A percentile compares a stretch with the other conserved stretches of the same genome.
Evolutionary conservation across 805 yeast genomes (phyloP).

Genomic region (Hanseniaspora opuntiae): DNA sequence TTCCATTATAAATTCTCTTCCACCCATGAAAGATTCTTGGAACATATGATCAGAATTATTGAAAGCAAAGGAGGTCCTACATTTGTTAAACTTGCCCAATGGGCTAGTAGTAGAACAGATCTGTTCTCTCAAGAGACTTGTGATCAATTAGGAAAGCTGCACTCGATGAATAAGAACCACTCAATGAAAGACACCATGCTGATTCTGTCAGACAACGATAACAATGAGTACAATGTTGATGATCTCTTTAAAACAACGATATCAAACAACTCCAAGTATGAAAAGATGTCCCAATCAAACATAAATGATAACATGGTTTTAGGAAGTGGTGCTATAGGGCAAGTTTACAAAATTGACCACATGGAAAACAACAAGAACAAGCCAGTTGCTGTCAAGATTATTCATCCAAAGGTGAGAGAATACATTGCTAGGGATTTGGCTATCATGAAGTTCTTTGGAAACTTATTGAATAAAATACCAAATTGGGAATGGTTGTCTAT

Average conservation of each 20-base stretch:
- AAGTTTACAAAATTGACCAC: constrained; percentile 59
- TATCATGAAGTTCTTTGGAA: constrained; percentile 75
- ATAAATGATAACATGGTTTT: constrained; percentile 54
- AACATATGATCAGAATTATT: neutral
- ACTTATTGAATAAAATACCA: constrained; percentile 55
- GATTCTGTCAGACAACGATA: constrained; percentile 32
- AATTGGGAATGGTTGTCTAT: constrained; percentile 96
- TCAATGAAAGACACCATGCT: constrained; percentile 44
- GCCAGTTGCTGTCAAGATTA: constrained; percentile 66
- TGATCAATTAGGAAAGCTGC: constrained; percentile 59
- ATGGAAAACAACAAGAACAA: constrained; percentile 32
- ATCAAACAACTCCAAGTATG: neutral
- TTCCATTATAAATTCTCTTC: constrained; percentile 5
- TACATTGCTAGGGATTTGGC: constrained; percentile 66
- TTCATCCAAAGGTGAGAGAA: constrained; percentile 73
- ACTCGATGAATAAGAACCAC: constrained; percentile 73
- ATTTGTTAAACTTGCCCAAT: constrained; percentile 83
- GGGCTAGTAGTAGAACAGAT: constrained; percentile 98
- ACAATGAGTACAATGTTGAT: neutral
- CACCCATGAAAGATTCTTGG: neutral
- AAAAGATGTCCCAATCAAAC: neutral
- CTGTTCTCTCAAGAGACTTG: constrained; percentile 73
- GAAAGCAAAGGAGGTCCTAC: constrained; percentile 65
- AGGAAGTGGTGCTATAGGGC: constrained; percentile 98
- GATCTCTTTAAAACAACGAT: neutral